phyloP scores from a whole-genome alignment of 805 yeast species.

The Saturnispora kantuleensis region DNA sequence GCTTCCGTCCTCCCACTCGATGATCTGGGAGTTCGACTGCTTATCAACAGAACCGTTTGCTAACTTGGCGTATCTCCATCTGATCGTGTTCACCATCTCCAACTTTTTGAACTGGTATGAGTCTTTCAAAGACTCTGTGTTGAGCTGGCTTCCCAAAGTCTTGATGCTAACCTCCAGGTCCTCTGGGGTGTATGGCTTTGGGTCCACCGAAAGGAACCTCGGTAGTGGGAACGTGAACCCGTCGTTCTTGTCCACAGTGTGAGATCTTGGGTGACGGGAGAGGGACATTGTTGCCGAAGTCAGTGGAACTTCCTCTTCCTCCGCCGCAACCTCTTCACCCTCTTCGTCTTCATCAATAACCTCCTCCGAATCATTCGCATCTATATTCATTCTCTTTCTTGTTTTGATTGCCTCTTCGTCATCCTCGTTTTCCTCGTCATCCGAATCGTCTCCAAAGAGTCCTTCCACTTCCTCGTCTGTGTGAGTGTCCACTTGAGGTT shows the following conservation, averaged over 20 bases:
- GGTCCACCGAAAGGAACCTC: conserved; percentile 70
- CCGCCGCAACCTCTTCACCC: conserved; percentile 30
- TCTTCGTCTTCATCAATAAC: conserved; percentile 29
- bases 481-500: conserved; percentile 4
- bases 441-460: conserved; percentile 9
- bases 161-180: conserved; percentile 38
- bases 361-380: conserved; percentile 20
- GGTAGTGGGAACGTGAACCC: conserved; percentile 56
- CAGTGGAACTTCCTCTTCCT: conserved; percentile 21
- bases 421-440: conserved; percentile 4
- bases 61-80: conserved; percentile 87
- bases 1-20: conserved; percentile 93
- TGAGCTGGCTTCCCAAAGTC: conserved; percentile 31
- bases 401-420: conserved; percentile 1
- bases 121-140: conserved; percentile 35
- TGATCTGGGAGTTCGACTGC: conserved; percentile 81
- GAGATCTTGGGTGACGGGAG: conserved; percentile 44
- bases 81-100: conserved; percentile 51
- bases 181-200: conserved; percentile 75
- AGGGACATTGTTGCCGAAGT: conserved; percentile 31
- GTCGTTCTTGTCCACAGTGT: conserved; percentile 20
- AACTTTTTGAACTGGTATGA: conserved; percentile 25
- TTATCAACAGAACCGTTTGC: conserved; percentile 63
- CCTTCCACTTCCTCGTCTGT: conserved; percentile 9
- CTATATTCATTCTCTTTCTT: conserved; percentile 4